Evolutionary conservation across 345 rosid species (phyloP).

Genomic region (Punica granatum): DNA sequence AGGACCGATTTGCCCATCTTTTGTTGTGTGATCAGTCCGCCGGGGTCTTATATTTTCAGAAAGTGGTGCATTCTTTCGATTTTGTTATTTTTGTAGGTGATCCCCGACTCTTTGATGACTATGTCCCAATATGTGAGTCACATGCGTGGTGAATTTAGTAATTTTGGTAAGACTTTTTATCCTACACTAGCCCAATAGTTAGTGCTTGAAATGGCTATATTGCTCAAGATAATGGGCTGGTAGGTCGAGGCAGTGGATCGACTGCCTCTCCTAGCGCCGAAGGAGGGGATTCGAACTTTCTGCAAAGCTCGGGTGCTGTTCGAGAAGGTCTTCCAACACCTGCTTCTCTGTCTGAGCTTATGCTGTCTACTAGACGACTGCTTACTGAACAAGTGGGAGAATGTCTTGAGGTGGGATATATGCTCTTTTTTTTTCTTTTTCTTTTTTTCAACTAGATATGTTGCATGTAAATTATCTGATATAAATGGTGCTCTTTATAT

Average conservation of each 20-base stretch:
- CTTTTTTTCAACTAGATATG: not conserved
- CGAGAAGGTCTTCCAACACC: constrained; percentile 62
- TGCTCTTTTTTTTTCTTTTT: constrained; percentile 3
- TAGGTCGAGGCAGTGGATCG: constrained; percentile 38
- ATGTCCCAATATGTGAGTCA: constrained; percentile 50
- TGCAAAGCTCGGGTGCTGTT: constrained; percentile 22
- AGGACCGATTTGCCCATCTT: not conserved
- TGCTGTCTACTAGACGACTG: constrained; percentile 49
- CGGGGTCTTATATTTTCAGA: not conserved
- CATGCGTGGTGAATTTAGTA: constrained; percentile 40
- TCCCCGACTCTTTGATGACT: constrained; percentile 63
- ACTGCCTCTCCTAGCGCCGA: constrained; percentile 19
- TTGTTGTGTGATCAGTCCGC: not conserved
- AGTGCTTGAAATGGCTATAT: not conserved
- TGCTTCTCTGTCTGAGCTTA: constrained; percentile 55
- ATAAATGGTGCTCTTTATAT: too few species aligned
- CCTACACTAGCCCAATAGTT: not conserved
- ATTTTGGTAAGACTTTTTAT: constrained; percentile 32
- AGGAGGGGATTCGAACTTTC: constrained; percentile 25
- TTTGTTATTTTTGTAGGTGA: constrained; percentile 31
- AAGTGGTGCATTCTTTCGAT: not conserved
- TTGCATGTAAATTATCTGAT: not conserved
- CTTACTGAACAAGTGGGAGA: constrained; percentile 54
- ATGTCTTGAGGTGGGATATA: constrained; percentile 35
- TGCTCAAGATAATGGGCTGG: constrained; percentile 2